These are phyloP conservation scores for Schizothecium vesticola DNA, from an alignment of 495 filamentous ascomycete species.

Conservation along the genomic window DNA sequence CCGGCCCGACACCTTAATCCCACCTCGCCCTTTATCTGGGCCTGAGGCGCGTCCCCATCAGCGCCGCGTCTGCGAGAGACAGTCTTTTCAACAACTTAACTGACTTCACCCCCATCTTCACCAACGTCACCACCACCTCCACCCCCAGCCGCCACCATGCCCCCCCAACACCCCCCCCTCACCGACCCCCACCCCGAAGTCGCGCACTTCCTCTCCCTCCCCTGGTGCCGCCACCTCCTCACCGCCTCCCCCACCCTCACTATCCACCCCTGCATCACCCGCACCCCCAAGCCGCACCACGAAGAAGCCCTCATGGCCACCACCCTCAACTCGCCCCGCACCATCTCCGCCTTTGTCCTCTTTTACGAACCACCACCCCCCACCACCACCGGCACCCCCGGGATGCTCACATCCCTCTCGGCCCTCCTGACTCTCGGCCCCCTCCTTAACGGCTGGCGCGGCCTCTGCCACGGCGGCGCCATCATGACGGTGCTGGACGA, in stretches of 20 bases:
- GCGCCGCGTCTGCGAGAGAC: neutral
- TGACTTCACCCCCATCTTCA: too few relatives aligned
- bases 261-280: slow-evolving; percentile 30
- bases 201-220: slow-evolving; percentile 47
- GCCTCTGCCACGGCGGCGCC: slow-evolving; percentile 56
- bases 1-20: neutral
- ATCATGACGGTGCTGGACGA: slow-evolving; percentile 55
- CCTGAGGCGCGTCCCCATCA: neutral
- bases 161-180: neutral
- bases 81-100: neutral
- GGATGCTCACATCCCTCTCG: slow-evolving; percentile 38
- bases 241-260: slow-evolving; percentile 24
- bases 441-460: slow-evolving; percentile 53
- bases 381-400: slow-evolving; percentile 5
- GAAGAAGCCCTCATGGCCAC: slow-evolving; percentile 54
- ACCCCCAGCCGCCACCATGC: neutral
- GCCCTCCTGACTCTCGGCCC: slow-evolving; percentile 48
- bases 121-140: neutral
- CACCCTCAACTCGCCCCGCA: slow-evolving; percentile 48
- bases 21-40: neutral
- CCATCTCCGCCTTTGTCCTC: slow-evolving; percentile 46
- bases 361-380: slow-evolving; percentile 30
- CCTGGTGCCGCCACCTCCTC: slow-evolving; percentile 54
- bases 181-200: slow-evolving; percentile 25
- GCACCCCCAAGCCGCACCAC: slow-evolving; percentile 35